These are phyloP conservation scores for Spinacia oleracea DNA, from an alignment of 179 eudicot species.

Conservation along the genomic window DNA sequence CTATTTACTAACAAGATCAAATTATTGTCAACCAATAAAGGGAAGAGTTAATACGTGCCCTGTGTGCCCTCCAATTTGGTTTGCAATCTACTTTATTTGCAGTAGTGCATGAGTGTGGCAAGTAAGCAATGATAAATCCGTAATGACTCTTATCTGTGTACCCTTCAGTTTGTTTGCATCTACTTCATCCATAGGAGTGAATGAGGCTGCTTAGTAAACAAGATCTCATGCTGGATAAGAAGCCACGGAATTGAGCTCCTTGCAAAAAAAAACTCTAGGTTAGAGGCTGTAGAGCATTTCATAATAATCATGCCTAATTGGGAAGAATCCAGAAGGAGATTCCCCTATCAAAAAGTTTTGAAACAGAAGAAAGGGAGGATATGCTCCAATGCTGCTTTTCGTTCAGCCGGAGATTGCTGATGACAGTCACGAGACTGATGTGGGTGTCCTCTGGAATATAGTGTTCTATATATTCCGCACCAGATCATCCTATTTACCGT, in stretches of 20 bases:
- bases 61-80: not conserved
- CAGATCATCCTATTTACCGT: too few relatives aligned
- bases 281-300: too few relatives aligned
- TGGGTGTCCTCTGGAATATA: not conserved
- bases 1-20: not conserved
- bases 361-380: too few relatives aligned
- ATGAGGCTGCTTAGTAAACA: not conserved
- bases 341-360: too few relatives aligned
- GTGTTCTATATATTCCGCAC: not conserved
- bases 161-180: too few relatives aligned
- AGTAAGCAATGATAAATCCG: not conserved
- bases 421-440: not conserved
- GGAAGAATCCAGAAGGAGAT: not conserved
- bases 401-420: not conserved
- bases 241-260: too few relatives aligned
- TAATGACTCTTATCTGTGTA: too few relatives aligned
- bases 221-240: not conserved
- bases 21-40: too few relatives aligned
- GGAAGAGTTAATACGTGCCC: too few relatives aligned
- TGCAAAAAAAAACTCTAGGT: too few relatives aligned
- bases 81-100: not conserved
- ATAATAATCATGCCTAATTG: not conserved
- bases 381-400: not conserved
- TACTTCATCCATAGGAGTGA: too few relatives aligned
- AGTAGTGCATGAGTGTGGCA: not conserved